Evolutionary conservation across 306 rosid species (phyloP).

Genomic region (Cucurbita maxima): DNA sequence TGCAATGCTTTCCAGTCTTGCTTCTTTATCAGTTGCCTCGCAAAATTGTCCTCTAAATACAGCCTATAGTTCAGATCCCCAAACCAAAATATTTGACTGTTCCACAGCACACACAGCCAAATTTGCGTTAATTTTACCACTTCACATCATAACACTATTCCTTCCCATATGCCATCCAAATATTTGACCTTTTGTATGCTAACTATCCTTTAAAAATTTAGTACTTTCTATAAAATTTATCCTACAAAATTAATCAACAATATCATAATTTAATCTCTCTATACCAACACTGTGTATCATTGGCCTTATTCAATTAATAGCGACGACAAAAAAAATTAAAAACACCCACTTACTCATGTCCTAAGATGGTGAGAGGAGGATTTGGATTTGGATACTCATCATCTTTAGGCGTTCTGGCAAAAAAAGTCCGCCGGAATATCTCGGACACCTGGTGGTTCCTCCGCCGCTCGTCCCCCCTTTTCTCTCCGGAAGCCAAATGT

Average conservation of each 20-base stretch:
- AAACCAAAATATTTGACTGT: conserved; percentile 91
- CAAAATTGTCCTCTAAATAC: conserved; percentile 55
- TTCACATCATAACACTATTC: background rate
- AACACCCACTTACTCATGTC: conserved; percentile 71
- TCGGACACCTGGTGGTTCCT: conserved; percentile 69
- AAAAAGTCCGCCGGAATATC: conserved; percentile 60
- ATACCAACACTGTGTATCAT: background rate
- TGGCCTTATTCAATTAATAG: background rate
- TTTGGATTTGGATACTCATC: conserved; percentile 23
- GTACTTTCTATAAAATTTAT: background rate
- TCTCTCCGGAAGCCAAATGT: conserved; percentile 85
- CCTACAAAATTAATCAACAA: background rate
- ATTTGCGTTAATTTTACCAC: background rate
- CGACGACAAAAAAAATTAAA: background rate
- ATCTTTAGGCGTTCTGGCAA: conserved; percentile 28
- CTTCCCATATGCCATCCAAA: too few relatives aligned
- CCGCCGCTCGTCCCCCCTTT: conserved; percentile 63
- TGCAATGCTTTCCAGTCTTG: conserved; percentile 80
- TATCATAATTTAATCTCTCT: background rate
- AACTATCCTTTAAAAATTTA: background rate
- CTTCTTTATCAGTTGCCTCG: conserved; percentile 53
- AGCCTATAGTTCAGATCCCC: conserved; percentile 97
- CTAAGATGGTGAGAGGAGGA: conserved; percentile 48
- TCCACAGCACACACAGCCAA: conserved; percentile 11
- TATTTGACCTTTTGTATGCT: too few relatives aligned